A percentile compares a stretch with the other conserved stretches of the same genome.
Evolutionary conservation across 2,329 filamentous ascomycete genomes (phyloP).

Genomic region (Colletotrichum cuscutae): DNA sequence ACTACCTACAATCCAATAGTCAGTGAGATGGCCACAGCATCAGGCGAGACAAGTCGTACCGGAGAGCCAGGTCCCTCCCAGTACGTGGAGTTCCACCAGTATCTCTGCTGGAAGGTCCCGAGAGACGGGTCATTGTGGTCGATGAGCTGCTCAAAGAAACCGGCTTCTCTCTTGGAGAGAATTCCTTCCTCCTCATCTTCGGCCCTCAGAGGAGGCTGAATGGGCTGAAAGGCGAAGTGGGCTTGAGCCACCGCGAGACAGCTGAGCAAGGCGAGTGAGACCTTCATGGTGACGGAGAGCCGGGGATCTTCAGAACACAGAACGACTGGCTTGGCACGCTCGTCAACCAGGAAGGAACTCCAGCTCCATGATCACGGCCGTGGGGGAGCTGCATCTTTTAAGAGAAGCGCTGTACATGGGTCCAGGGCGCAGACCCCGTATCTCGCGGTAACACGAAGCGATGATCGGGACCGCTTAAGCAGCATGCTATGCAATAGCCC

Average conservation of each 20-base stretch:
- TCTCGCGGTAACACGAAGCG: not conserved
- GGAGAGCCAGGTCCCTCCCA: constrained; percentile 66
- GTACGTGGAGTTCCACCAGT: constrained; percentile 60
- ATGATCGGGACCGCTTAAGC: not conserved
- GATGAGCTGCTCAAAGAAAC: constrained; percentile 63
- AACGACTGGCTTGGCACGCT: not conserved
- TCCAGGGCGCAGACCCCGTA: not conserved
- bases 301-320: not conserved
- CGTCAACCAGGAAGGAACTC: not conserved
- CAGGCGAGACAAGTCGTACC: constrained; percentile 43
- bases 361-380: not conserved
- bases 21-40: not conserved
- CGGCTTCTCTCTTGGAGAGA: constrained; percentile 20
- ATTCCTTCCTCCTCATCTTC: constrained; percentile 14
- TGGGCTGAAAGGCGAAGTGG: constrained; percentile 16
- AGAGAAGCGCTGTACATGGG: constrained; percentile 10
- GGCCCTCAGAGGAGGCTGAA: constrained; percentile 16
- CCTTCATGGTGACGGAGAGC: constrained; percentile 20
- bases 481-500: not conserved
- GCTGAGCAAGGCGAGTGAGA: constrained; percentile 19
- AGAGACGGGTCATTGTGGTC: constrained; percentile 67
- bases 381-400: not conserved
- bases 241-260: constrained; percentile 19
- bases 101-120: constrained; percentile 53
- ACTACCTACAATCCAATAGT: constrained; percentile 48